These are phyloP conservation scores for Fusarium clavum DNA, from an alignment of 2,329 filamentous ascomycete species.

Conservation along the genomic window DNA sequence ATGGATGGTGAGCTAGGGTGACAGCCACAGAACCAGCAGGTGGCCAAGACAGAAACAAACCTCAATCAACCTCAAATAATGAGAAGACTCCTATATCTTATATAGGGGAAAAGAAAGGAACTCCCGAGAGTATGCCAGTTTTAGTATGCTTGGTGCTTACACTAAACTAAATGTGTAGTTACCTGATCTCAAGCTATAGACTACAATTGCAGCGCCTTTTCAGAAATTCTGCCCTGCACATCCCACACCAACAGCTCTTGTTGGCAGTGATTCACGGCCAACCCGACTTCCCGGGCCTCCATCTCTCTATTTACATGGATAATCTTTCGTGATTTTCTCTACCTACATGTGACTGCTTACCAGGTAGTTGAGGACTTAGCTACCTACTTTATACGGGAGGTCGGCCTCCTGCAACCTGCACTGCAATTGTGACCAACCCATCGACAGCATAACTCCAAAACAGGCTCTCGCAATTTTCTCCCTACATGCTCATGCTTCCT, in stretches of 20 bases:
- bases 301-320: background rate
- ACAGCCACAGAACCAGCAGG: background rate
- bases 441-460: background rate
- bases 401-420: conserved; percentile 7
- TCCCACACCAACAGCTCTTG: background rate
- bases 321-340: background rate
- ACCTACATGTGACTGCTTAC: background rate
- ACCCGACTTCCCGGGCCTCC: conserved; percentile 3
- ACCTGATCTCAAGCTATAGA: background rate
- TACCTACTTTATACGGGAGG: background rate
- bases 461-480: background rate
- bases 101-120: background rate
- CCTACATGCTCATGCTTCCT: background rate
- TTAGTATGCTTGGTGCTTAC: background rate
- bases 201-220: background rate
- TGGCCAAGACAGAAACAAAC: background rate
- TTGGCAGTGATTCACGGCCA: conserved; percentile 26
- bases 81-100: background rate
- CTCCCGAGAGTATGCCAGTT: background rate
- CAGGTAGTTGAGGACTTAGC: background rate
- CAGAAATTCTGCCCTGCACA: background rate
- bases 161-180: background rate
- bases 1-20: background rate
- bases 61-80: background rate
- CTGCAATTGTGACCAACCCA: background rate